These are phyloP conservation scores for Blastocystis sp. DNA, from an alignment of 352 stramenopile genomes.

Conservation along the genomic window DNA sequence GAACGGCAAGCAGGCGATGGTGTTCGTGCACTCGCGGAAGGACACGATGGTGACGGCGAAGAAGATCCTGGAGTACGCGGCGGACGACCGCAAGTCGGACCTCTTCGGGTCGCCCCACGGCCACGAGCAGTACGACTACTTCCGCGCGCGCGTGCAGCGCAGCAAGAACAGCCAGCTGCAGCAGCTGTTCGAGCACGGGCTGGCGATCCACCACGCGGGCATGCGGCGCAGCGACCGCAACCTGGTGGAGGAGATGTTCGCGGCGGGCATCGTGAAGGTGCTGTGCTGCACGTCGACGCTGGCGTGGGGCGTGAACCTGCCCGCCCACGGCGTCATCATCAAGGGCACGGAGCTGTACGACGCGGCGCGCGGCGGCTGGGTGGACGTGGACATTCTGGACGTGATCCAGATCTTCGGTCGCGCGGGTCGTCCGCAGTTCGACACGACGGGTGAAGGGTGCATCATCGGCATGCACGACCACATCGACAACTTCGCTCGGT, in stretches of 20 bases:
- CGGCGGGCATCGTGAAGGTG: slow-evolving; percentile 92
- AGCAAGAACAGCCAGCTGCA: slow-evolving; percentile 92
- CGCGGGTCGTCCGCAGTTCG: slow-evolving; percentile 96
- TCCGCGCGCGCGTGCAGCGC: slow-evolving; percentile 82
- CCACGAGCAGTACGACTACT: slow-evolving; percentile 32
- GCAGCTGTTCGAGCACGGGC: slow-evolving; percentile 89
- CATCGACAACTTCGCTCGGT: slow-evolving; percentile 77
- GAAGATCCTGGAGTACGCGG: slow-evolving; percentile 87
- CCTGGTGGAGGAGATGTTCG: slow-evolving; percentile 95
- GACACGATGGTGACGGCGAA: slow-evolving; percentile 93
- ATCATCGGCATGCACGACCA: slow-evolving; percentile 95
- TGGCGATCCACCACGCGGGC: slow-evolving; percentile 97
- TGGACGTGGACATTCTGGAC: slow-evolving; percentile 96
- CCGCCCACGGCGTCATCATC: slow-evolving; percentile 97
- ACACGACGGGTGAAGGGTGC: slow-evolving; percentile 95
- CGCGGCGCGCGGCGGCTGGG: slow-evolving; percentile 94
- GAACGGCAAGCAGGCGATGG: slow-evolving; percentile 92
- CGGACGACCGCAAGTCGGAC: slow-evolving; percentile 75
- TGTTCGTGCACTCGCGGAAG: slow-evolving; percentile 99
- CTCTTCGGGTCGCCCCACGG: slow-evolving; percentile 73
- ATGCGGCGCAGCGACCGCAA: slow-evolving; percentile 90
- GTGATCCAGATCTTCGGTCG: slow-evolving; percentile 99
- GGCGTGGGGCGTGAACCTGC: slow-evolving; percentile 98
- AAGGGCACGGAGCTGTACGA: slow-evolving; percentile 99
- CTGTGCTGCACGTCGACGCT: slow-evolving; percentile 98